Conservation (phyloP, 495 filamentous ascomycete species). For the Pseudomonodictys pantanalensis region DNA sequence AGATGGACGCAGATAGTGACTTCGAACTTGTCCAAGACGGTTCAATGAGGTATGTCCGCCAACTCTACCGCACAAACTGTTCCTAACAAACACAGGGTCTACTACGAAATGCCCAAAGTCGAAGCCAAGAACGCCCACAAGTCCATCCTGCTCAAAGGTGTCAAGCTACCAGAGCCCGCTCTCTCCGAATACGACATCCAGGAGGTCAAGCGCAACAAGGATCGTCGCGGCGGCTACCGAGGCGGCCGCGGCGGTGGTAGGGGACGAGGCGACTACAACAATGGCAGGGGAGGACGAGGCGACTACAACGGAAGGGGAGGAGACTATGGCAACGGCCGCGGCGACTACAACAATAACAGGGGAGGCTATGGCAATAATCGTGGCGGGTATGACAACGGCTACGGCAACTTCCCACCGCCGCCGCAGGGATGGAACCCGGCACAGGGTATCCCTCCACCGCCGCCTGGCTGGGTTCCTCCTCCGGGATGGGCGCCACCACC, state of each 20-base stretch:
- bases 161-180: conserved; percentile 65
- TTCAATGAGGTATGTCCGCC: conserved; percentile 63
- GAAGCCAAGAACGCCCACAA: conserved; percentile 70
- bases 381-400: conserved; percentile 7
- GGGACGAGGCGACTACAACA: conserved; percentile 4
- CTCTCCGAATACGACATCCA: conserved; percentile 73
- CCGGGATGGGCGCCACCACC: not conserved
- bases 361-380: not conserved
- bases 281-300: not conserved
- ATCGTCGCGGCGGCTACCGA: conserved; percentile 42
- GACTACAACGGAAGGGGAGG: not conserved
- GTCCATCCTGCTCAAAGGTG: conserved; percentile 87
- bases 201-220: conserved; percentile 58
- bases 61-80: not conserved
- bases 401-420: not conserved
- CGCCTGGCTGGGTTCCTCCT: conserved; percentile 7
- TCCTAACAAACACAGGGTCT: conserved; percentile 60
- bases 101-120: conserved; percentile 71
- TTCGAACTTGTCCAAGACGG: conserved; percentile 78
- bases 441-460: not conserved
- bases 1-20: conserved; percentile 55
- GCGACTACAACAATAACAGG: conserved; percentile 1
- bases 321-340: conserved; percentile 4
- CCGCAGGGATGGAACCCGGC: not conserved
- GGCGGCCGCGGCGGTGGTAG: conserved; percentile 50